These are phyloP conservation scores for Aspergillus kassunensis DNA, from an alignment of 495 filamentous ascomycete genomes.

Conservation along the genomic window DNA sequence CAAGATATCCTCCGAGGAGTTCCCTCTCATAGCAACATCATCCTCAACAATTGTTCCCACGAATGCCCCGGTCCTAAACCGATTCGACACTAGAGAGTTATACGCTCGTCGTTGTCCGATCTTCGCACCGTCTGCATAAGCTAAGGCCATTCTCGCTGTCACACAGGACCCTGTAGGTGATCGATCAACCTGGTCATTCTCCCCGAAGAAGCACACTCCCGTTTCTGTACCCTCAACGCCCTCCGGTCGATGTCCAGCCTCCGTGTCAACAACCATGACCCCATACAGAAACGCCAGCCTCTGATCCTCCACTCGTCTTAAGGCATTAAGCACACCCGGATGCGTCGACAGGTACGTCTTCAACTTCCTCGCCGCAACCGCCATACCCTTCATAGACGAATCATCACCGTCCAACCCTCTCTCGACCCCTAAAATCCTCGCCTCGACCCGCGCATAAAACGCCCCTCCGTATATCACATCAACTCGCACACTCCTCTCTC, in stretches of 20 bases:
- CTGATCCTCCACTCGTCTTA: conserved; percentile 18
- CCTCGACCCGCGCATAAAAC: conserved; percentile 23
- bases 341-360: conserved; percentile 15
- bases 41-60: conserved; percentile 10
- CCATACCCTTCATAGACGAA: conserved; percentile 7
- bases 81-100: conserved; percentile 27
- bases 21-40: neutral
- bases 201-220: conserved; percentile 24
- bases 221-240: conserved; percentile 13
- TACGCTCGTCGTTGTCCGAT: conserved; percentile 20
- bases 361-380: conserved; percentile 12
- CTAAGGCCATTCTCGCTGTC: conserved; percentile 4
- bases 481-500: conserved; percentile 7
- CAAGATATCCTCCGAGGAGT: neutral
- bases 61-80: conserved; percentile 14
- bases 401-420: neutral
- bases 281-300: conserved; percentile 8
- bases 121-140: neutral
- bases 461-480: conserved; percentile 27
- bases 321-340: conserved; percentile 11
- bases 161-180: conserved; percentile 26
- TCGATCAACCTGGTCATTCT: conserved; percentile 23
- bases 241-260: conserved; percentile 5
- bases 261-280: conserved; percentile 23
- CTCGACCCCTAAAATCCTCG: conserved; percentile 19